Evolutionary conservation across 441 rosid species (phyloP).

Genomic region (Adansonia madagascariensis): DNA sequence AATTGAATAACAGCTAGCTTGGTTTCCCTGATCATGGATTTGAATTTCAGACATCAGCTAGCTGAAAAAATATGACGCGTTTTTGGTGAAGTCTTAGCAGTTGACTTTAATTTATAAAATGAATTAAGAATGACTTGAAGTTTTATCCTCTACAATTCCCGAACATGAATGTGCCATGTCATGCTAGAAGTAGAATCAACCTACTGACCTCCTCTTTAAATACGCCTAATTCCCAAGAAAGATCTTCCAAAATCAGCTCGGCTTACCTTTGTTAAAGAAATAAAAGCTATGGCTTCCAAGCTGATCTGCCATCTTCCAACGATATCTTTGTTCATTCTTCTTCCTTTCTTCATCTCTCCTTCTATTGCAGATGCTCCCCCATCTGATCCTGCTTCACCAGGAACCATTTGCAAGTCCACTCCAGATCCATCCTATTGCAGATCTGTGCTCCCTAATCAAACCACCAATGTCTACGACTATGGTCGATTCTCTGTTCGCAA

Average conservation of each 20-base stretch:
- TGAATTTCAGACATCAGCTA: background rate
- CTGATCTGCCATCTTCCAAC: constrained; percentile 19
- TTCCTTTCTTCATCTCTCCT: constrained; percentile 30
- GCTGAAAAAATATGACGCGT: constrained; percentile 26
- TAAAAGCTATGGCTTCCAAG: constrained; percentile 35
- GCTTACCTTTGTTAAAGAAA: background rate
- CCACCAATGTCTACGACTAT: constrained; percentile 47
- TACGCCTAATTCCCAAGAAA: constrained; percentile 3
- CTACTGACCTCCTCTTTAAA: constrained; percentile 17
- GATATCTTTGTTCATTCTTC: constrained; percentile 24
- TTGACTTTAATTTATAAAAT: constrained; percentile 31
- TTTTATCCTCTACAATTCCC: background rate
- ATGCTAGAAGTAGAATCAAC: background rate
- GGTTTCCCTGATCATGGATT: background rate
- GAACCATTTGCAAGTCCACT: constrained; percentile 56
- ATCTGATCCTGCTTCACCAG: constrained; percentile 33
- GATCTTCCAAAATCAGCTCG: background rate
- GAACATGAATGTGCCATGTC: background rate
- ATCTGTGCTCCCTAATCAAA: constrained; percentile 59
- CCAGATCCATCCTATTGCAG: constrained; percentile 76
- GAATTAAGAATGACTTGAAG: background rate
- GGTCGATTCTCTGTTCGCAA: constrained; percentile 61
- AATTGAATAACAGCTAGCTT: background rate
- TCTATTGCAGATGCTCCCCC: constrained; percentile 34
- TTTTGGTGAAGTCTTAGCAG: background rate